Conservation (phyloP, 176 grass and related monocot genomes). For the Juncus effusus region DNA sequence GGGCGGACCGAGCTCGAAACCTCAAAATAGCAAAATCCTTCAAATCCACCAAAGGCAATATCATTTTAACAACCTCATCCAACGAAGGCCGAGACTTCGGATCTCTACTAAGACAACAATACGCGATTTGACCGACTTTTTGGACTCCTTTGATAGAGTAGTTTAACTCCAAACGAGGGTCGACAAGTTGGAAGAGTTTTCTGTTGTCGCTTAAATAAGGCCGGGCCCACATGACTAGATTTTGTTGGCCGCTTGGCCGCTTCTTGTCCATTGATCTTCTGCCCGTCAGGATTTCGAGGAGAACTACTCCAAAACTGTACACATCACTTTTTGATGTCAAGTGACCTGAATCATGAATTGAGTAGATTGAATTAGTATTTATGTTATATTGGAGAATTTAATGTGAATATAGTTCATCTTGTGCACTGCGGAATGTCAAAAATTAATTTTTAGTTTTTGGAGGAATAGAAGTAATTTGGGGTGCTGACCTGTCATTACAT, state of each 20-base stretch:
- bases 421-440: too few relatives aligned
- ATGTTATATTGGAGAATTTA: slow-evolving; percentile 2
- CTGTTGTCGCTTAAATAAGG: slow-evolving; percentile 63
- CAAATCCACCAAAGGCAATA: slow-evolving; percentile 64
- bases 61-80: slow-evolving; percentile 65
- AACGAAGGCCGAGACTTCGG: slow-evolving; percentile 61
- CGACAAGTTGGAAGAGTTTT: slow-evolving; percentile 76
- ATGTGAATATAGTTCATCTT: slow-evolving; percentile 9
- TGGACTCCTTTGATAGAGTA: slow-evolving; percentile 73
- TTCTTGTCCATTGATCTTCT: slow-evolving; percentile 93
- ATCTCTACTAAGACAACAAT: slow-evolving; percentile 70
- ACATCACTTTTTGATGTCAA: slow-evolving; percentile 91
- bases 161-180: slow-evolving; percentile 85
- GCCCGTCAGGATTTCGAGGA: slow-evolving; percentile 81
- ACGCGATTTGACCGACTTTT: slow-evolving; percentile 75
- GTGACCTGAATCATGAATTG: slow-evolving; percentile 53
- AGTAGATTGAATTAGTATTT: not conserved
- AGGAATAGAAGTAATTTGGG: slow-evolving; percentile 3
- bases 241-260: slow-evolving; percentile 64
- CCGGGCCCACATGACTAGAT: slow-evolving; percentile 75
- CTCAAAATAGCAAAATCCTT: slow-evolving; percentile 68
- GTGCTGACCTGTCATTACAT: slow-evolving; percentile 88
- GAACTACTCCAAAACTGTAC: slow-evolving; percentile 81
- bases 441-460: too few relatives aligned
- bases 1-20: slow-evolving; percentile 44